phyloP scores from a whole-genome alignment of 257 asterid genomes.

The Dorcoceras hygrometricum region DNA sequence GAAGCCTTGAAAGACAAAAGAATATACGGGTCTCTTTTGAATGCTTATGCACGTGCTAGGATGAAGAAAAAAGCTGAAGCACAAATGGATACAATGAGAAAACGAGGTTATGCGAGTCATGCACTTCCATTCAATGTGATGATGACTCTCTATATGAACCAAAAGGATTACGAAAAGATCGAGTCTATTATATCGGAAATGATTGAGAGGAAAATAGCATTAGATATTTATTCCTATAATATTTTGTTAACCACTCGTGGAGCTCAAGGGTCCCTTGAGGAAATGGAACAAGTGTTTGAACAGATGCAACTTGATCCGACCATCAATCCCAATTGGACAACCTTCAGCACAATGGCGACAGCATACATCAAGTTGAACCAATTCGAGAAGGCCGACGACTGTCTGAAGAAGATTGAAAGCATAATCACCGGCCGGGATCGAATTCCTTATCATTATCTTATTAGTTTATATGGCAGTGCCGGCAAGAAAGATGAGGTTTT shows the following conservation, averaged over 20 bases:
- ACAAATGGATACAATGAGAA: conserved; percentile 38
- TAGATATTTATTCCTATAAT: conserved; percentile 63
- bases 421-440: conserved; percentile 67
- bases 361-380: conserved; percentile 53
- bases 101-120: conserved; percentile 39
- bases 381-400: conserved; percentile 56
- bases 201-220: conserved; percentile 36
- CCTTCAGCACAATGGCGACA: conserved; percentile 87
- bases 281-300: conserved; percentile 66
- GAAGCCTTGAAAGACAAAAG: conserved; percentile 72
- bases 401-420: conserved; percentile 59
- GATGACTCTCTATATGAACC: conserved; percentile 52
- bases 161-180: conserved; percentile 36
- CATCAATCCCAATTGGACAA: conserved; percentile 75
- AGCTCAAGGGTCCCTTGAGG: conserved; percentile 50
- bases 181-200: conserved; percentile 42
- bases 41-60: conserved; percentile 62
- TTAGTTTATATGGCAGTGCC: conserved; percentile 64
- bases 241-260: conserved; percentile 78
- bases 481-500: conserved; percentile 72
- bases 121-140: conserved; percentile 52
- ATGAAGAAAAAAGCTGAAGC: conserved; percentile 80
- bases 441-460: conserved; percentile 68
- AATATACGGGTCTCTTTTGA: conserved; percentile 77
- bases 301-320: conserved; percentile 58